phyloP scores from a whole-genome alignment of 2,329 filamentous ascomycete species.

The Penicillium sumatraense region DNA sequence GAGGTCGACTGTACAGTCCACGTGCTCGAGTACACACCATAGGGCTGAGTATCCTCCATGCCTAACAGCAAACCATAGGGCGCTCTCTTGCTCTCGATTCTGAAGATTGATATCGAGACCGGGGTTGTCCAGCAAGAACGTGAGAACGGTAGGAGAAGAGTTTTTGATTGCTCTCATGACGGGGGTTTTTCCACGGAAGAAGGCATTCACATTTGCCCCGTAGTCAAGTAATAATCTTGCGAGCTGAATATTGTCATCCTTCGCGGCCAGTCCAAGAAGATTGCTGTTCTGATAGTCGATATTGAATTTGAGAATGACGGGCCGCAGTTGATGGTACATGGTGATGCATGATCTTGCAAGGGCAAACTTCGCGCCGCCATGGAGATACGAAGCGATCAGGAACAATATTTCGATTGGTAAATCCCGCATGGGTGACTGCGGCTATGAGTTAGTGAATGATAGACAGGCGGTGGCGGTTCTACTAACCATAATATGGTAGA shows the following conservation, averaged over 20 bases:
- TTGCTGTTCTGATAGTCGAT: constrained; percentile 11
- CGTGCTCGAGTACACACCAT: not conserved
- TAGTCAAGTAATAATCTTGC: not conserved
- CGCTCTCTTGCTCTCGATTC: constrained; percentile 4
- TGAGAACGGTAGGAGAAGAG: constrained; percentile 4
- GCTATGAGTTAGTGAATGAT: not conserved
- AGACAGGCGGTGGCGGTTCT: not conserved
- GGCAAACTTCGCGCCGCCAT: not conserved
- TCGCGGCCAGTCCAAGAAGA: constrained; percentile 6
- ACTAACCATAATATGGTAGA: too few relatives aligned
- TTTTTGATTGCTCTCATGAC: constrained; percentile 4
- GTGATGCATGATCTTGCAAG: not conserved
- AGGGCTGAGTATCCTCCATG: not conserved
- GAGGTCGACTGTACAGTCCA: not conserved
- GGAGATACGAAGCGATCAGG: not conserved
- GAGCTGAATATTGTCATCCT: constrained; percentile 6
- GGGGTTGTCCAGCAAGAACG: not conserved
- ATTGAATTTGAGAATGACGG: not conserved
- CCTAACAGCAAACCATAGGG: constrained; percentile 6
- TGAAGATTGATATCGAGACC: constrained; percentile 6
- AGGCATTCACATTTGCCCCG: constrained; percentile 7
- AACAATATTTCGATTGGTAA: not conserved
- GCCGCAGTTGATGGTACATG: not conserved
- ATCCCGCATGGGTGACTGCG: not conserved
- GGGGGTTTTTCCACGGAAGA: constrained; percentile 6